A percentile compares a stretch with the other conserved stretches of the same genome.
phyloP scores from a whole-genome alignment of 352 stramenopile genomes.

The Phytophthora litchii region DNA sequence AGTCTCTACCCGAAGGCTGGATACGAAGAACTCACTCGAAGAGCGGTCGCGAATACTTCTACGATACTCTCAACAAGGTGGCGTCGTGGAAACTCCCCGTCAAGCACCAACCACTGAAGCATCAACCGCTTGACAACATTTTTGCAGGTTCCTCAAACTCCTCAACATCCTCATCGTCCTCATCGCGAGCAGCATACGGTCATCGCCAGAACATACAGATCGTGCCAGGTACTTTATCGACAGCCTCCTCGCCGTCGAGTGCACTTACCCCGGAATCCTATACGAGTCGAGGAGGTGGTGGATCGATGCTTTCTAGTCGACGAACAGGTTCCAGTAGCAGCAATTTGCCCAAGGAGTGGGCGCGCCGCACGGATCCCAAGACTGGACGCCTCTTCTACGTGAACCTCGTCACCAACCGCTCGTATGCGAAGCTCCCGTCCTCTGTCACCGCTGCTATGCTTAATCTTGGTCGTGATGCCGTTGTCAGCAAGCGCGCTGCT shows the following conservation, averaged over 20 bases:
- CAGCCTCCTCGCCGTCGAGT: conserved; percentile 35
- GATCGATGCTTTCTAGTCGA: conserved; percentile 39
- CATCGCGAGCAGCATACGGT: conserved; percentile 16
- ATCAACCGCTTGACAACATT: conserved; percentile 58
- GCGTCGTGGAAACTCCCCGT: conserved; percentile 73
- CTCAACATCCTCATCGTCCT: conserved; percentile 14
- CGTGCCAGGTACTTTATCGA: conserved; percentile 34
- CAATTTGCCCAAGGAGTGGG: conserved; percentile 80
- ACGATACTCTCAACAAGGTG: conserved; percentile 74
- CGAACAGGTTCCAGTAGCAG: conserved; percentile 29
- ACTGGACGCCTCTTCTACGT: conserved; percentile 83
- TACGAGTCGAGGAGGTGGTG: conserved; percentile 18
- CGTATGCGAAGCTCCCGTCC: conserved; percentile 79
- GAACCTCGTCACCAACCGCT: conserved; percentile 85
- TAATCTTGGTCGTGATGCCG: conserved; percentile 43
- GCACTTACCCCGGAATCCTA: conserved; percentile 48
- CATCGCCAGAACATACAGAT: conserved; percentile 25
- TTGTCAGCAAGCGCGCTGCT: conserved; percentile 33
- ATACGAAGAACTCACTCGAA: conserved; percentile 77
- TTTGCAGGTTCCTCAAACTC: conserved; percentile 39
- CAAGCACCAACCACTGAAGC: conserved; percentile 50
- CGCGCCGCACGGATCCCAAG: conserved; percentile 76
- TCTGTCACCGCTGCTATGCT: conserved; percentile 74
- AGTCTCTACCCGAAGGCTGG: conserved; percentile 69
- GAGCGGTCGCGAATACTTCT: conserved; percentile 76